Evolutionary conservation across 129 eudicot species (phyloP), one percentile per base, ranked within the genome.

Genomic region (Tagetes patula): DNA sequence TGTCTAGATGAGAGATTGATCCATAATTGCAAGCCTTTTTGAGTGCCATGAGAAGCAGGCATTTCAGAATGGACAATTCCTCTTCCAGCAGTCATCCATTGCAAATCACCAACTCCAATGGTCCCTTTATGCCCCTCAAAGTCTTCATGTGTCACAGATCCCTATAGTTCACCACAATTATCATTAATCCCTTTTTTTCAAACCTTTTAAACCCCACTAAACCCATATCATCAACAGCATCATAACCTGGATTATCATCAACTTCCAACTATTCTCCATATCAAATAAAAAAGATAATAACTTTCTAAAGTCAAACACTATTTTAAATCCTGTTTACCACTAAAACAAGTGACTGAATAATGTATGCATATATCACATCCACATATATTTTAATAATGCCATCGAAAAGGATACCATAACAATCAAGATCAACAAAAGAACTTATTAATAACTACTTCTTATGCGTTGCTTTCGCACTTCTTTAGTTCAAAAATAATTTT

Each of bases 31-130:
- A 91, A 67, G 69, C 96, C 96, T 70, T 82, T 89, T 60, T 85
- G 93, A 74, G 87, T 87, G 71, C 96, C 96, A 42, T 83, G 78
- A 42, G 88, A 78, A 8, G 96, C 92, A 67, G 96, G 96, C 92
- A 91, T 88, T 87, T 91, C 97, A 1, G 97, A 88, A 82, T 91
- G 97, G 56, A 91, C 90, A 20, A 91, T 84, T 12, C 97, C 97
- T 79, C 90, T 84, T 65, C 97, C 97, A 27, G 96, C 97, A 60
- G 97, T 91, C 96, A 91, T 88, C 97, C 97, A 91, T 49, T 91
- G 97, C 75, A 91, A 66, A 72, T 88, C 97, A 73, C 97, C 97
- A 27, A 79, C 87, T 73, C 90, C 88, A 66, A 91, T 91, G 9
- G 84, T 91, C 65, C 97, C 97, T 62, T 81, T 88, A 72, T 84